Evolutionary conservation across 768 basidiomycete species (phyloP).

Genomic region (Pilatotrama ljubarskyi): DNA sequence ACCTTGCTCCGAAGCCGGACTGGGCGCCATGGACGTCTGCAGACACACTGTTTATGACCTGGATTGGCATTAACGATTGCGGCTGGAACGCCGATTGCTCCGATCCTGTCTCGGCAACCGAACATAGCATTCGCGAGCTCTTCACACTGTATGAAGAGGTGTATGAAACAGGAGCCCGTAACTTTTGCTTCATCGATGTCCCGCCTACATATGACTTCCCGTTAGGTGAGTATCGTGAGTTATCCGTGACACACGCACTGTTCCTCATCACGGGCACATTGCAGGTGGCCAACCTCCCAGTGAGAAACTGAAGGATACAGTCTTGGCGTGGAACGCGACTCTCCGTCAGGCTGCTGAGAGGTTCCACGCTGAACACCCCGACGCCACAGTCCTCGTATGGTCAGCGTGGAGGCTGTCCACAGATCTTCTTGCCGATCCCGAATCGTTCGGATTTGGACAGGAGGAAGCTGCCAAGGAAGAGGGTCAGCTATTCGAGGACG

Average conservation of each 20-base stretch:
- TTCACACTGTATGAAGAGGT: slow-evolving; percentile 48
- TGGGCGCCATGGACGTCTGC: slow-evolving; percentile 25
- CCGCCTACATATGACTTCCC: slow-evolving; percentile 54
- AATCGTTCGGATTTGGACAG: slow-evolving; percentile 38
- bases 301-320: background rate
- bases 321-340: slow-evolving; percentile 45
- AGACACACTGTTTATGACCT: slow-evolving; percentile 42
- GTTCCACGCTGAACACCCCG: slow-evolving; percentile 45
- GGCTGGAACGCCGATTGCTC: slow-evolving; percentile 36
- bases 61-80: slow-evolving; percentile 69
- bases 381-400: slow-evolving; percentile 49
- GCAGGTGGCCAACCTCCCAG: no score
- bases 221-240: background rate
- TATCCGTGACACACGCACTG: no score
- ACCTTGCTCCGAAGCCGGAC: slow-evolving; percentile 21
- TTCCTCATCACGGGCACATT: background rate
- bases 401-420: slow-evolving; percentile 49
- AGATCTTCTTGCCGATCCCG: slow-evolving; percentile 49
- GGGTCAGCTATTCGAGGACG: slow-evolving; percentile 51
- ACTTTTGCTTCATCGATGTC: slow-evolving; percentile 61
- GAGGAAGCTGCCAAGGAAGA: slow-evolving; percentile 35
- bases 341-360: slow-evolving; percentile 33
- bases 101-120: slow-evolving; percentile 6
- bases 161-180: slow-evolving; percentile 44
- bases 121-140: slow-evolving; percentile 34